Conservation (phyloP, 2,329 filamentous ascomycete species). For the Alternaria brassicicola region DNA sequence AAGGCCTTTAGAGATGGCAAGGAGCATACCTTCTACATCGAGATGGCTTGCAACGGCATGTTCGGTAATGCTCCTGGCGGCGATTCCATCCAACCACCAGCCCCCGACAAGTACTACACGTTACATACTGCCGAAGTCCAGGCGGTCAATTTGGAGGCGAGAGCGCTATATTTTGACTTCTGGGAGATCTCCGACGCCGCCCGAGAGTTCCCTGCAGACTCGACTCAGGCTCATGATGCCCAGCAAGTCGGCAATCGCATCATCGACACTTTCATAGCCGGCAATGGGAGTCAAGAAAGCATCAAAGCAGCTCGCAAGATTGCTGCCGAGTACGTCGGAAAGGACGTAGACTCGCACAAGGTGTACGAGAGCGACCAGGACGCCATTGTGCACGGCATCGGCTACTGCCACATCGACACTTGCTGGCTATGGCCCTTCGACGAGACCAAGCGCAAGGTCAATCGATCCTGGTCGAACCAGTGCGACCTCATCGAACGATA, state of each 20-base stretch:
- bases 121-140: slow-evolving; percentile 83
- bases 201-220: slow-evolving; percentile 85
- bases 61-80: slow-evolving; percentile 89
- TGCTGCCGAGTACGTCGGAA: slow-evolving; percentile 80
- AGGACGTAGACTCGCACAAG: slow-evolving; percentile 74
- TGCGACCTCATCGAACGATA: slow-evolving; percentile 95
- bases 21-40: slow-evolving; percentile 88
- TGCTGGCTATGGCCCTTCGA: slow-evolving; percentile 99
- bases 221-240: slow-evolving; percentile 87
- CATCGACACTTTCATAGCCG: slow-evolving; percentile 86
- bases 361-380: slow-evolving; percentile 80
- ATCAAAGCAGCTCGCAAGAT: slow-evolving; percentile 82
- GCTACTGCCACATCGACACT: slow-evolving; percentile 96
- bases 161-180: slow-evolving; percentile 86
- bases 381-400: slow-evolving; percentile 84
- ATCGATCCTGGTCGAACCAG: slow-evolving; percentile 94
- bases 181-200: slow-evolving; percentile 96
- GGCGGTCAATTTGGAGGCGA: slow-evolving; percentile 83
- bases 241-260: slow-evolving; percentile 83
- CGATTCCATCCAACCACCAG: slow-evolving; percentile 85
- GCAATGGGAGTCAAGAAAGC: slow-evolving; percentile 72
- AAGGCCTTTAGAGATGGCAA: slow-evolving; percentile 81
- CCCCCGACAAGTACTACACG: slow-evolving; percentile 80
- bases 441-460: slow-evolving; percentile 96
- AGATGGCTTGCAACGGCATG: slow-evolving; percentile 99